Conservation (phyloP, 805 yeast genomes). For the Suhomyces prunicola region DNA sequence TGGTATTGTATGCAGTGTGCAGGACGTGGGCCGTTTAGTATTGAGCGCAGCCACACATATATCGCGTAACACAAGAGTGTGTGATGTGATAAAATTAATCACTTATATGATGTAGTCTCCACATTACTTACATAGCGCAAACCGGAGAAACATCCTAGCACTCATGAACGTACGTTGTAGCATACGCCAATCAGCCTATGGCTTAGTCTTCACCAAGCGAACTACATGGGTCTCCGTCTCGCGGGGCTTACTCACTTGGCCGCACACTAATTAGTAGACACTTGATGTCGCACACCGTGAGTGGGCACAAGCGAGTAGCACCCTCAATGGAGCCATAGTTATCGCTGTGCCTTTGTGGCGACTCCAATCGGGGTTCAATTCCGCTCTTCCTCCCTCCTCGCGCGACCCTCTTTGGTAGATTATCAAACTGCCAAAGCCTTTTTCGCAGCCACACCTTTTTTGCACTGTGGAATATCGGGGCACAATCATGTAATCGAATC, state of each 20-base stretch:
- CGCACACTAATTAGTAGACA: too few relatives aligned
- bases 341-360: not conserved
- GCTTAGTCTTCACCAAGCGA: too few relatives aligned
- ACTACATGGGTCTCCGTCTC: too few relatives aligned
- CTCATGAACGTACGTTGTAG: not conserved
- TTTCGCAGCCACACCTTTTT: slow-evolving; percentile 6
- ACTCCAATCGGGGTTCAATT: not conserved
- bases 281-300: too few relatives aligned
- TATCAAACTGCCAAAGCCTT: not conserved
- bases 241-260: too few relatives aligned
- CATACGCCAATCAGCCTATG: not conserved
- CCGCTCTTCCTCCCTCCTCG: not conserved
- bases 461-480: not conserved
- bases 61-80: not conserved
- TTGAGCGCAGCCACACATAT: not conserved
- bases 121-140: not conserved
- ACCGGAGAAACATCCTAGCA: too few relatives aligned
- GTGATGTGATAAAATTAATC: not conserved
- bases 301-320: too few relatives aligned
- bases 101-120: not conserved
- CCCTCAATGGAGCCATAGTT: too few relatives aligned
- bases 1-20: not conserved
- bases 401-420: not conserved
- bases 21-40: not conserved
- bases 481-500: not conserved